Base-by-base conservation (phyloP, 352 stramenopile genomes). In the Lagenidium giganteum region DNA sequence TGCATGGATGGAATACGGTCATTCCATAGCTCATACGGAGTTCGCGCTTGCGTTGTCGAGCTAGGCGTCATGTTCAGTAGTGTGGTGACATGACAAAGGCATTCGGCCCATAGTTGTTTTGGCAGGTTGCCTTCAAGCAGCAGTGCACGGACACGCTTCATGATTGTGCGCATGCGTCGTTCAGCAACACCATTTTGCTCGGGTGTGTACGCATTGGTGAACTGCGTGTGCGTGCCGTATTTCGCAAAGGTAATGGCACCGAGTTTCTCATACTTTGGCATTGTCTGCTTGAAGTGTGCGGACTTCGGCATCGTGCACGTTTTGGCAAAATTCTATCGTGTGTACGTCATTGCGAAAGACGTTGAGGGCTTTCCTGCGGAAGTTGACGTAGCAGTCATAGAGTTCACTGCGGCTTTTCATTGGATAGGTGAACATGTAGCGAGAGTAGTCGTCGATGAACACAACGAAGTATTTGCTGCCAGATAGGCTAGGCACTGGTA, bases 51-150 rank as follows among this genome's bases (percentile, higher is more conserved):
- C 1, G 32, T 50, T 23, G 25, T n/a, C 5, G 22, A 17, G 17
- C 22, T 50, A 9, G 42, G 42, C 12, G 42, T 54, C 29, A 54
- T 46, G 32, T 54, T 54, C 27, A 54, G 22, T 4, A 54, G 37
- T 29, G 41, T 24, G 7, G 8, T 35, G 8, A 34, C 22, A 30
- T 50, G 42, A 7, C 42, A 23, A 5, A 42, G 28, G 42, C 28
- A 41, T 26, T 54, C 46, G 28, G 27, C 37, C 46, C 47, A 54
- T 1, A 54, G 46, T n/a, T 29, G 8, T 13, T 30, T 25, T 0
- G 27, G 36, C 2, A 54, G 28, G 12, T 54, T 47, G 3, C 38
- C 38, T 22, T 55, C 37, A 11, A 55, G 22, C 2, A 55, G 47
- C 13, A 55, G n/a, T 18, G 38, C 37, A 14, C 37, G 13, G 2